Evolutionary conservation across 257 asterid species (phyloP).

Genomic region (Solanum etuberosum): DNA sequence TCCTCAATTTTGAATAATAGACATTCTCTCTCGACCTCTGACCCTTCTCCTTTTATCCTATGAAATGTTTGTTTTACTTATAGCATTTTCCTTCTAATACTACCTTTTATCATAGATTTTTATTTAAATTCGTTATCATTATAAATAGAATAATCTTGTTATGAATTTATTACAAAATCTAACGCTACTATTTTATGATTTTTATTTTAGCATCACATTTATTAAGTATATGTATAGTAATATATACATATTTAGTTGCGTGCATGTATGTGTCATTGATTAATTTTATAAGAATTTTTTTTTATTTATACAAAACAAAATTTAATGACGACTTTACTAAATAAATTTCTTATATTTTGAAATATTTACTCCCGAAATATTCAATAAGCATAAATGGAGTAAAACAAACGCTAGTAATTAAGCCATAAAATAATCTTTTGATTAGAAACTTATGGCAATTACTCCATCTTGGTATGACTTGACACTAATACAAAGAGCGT

Average conservation of each 20-base stretch:
- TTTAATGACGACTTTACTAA: too few relatives aligned
- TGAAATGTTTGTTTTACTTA: background rate
- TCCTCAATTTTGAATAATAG: background rate
- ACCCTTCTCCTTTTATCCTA: background rate
- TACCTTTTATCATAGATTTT: background rate
- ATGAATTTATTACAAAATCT: background rate
- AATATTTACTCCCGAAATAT: background rate
- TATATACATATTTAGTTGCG: background rate
- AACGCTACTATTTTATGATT: background rate
- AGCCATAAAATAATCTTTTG: background rate
- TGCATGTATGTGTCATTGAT: background rate
- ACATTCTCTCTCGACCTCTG: too few relatives aligned
- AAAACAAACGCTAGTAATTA: background rate
- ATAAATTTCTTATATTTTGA: too few relatives aligned
- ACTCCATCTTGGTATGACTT: background rate
- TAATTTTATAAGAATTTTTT: background rate
- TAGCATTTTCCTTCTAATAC: too few relatives aligned
- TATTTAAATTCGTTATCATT: background rate
- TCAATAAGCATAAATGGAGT: background rate
- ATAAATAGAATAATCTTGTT: background rate
- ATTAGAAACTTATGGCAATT: background rate
- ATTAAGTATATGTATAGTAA: background rate
- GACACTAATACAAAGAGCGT: background rate
- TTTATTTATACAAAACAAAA: background rate
- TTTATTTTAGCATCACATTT: background rate